Base-by-base conservation (phyloP, 2,329 filamentous ascomycete genomes). In the Botrytis hyacinthi region DNA sequence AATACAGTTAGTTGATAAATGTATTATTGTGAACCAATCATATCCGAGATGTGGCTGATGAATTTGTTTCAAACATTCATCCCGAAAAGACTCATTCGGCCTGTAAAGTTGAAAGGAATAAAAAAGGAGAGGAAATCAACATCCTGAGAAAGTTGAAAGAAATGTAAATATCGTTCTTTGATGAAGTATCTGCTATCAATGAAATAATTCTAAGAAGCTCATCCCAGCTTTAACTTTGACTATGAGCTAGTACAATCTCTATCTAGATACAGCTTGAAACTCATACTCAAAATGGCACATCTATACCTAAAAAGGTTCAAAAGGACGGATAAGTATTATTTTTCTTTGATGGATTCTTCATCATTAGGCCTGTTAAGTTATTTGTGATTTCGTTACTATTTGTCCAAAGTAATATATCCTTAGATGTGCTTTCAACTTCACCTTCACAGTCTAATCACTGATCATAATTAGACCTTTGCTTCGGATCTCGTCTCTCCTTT, bases 31-130 rank as follows among this genome's bases (percentile, higher is more conserved):
- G 42, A 42, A 37, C 70, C 70, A 72, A 59, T 72, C n/a, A 72
- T 54, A 66, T 59, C 22, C 70, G 60, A 72, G 37, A 59, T 72
- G 61, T 67, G 61, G 46, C 70, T 51, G 61, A 35, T 59, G 60
- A 32, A 14, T 42, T 48, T 67, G 70, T 72, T 67, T 54, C 65
- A 57, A 42, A 51, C 44, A 51, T 51, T 67, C 63, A 67, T n/a
- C n/a, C 61, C 26, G 51, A 22, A 51, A 29, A 54, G 46, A 67
- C 46, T 67, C 65, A 67, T 67, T 54, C 16, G 32, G 63, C 51
- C 14, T n/a, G 14, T 22, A 32, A 67, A 67, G 44, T 46, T 9
- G 44, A 46, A 46, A 22, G 44, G 20, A 22, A 46, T 20, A 1
- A 67, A 67, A 67, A 54, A 29, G 22, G 32, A 29, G 46, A 67